phyloP scores from a whole-genome alignment of 2,329 filamentous ascomycete species.

The Elsinoe fawcettii region DNA sequence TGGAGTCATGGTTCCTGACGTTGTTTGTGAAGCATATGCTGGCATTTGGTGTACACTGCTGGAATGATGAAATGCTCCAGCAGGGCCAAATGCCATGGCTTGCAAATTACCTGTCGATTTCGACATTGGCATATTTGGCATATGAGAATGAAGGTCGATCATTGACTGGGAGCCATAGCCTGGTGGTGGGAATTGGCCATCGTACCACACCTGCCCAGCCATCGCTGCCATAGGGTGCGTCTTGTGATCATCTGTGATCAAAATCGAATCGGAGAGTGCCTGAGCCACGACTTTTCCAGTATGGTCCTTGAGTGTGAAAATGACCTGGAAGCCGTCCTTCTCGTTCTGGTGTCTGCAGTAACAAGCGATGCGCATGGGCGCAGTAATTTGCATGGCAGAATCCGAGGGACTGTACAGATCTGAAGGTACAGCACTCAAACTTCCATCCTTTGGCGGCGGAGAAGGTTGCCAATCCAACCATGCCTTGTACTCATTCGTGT shows the following conservation, averaged over 20 bases:
- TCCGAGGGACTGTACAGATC: conserved; percentile 33
- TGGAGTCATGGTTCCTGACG: conserved; percentile 47
- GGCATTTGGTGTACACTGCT: conserved; percentile 30
- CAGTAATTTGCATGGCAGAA: conserved; percentile 67
- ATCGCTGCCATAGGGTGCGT: conserved; percentile 49
- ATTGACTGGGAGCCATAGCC: conserved; percentile 34
- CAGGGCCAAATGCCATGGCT: conserved; percentile 37
- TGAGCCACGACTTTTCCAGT: conserved; percentile 71
- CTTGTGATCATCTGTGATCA: conserved; percentile 98
- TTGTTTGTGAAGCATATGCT: conserved; percentile 28
- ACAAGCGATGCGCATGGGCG: conserved; percentile 92
- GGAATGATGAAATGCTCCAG: conserved; percentile 25
- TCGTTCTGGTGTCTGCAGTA: conserved; percentile 94
- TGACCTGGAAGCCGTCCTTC: conserved; percentile 85
- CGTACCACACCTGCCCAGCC: conserved; percentile 24
- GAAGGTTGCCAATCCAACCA: conserved; percentile 37
- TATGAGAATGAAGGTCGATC: conserved; percentile 31
- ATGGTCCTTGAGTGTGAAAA: conserved; percentile 87
- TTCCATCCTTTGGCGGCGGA: conserved; percentile 34
- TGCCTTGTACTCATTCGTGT: conserved; percentile 69
- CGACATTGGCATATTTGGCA: conserved; percentile 47
- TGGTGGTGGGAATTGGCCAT: conserved; percentile 21
- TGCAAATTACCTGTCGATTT: conserved; percentile 59
- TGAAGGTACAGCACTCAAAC: conserved; percentile 17
- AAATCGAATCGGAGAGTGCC: conserved; percentile 76